Evolutionary conservation across 2,329 filamentous ascomycete genomes (phyloP).

Genomic region (Sarocladiaceae sp.): DNA sequence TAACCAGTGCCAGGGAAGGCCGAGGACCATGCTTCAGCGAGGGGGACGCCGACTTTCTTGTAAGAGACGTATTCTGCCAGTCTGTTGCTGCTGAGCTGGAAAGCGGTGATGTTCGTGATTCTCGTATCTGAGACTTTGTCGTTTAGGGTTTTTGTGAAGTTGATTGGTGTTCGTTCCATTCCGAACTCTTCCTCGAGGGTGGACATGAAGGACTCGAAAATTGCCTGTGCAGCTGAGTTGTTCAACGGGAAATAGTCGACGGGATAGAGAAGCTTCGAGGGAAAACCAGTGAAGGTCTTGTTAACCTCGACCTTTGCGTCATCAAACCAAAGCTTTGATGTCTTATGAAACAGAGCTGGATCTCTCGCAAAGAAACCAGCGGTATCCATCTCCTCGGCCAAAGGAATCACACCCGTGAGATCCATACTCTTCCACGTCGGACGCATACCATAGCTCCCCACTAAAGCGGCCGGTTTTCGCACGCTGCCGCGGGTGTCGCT

Average conservation of each 20-base stretch:
- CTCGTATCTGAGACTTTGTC: conserved; percentile 1
- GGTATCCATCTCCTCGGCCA: conserved; percentile 13
- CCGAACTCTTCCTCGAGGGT: neutral
- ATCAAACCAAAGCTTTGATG: conserved; percentile 7
- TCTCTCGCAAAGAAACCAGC: conserved; percentile 13
- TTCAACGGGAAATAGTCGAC: conserved; percentile 11
- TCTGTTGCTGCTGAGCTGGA: conserved; percentile 11
- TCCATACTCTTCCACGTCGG: conserved; percentile 13
- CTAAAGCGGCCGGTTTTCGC: conserved; percentile 12
- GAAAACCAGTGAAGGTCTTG: conserved; percentile 6
- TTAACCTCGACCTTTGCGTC: neutral
- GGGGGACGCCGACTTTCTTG: conserved; percentile 5
- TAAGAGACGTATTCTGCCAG: conserved; percentile 12
- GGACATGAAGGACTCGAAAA: conserved; percentile 11
- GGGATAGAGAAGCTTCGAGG: conserved; percentile 7
- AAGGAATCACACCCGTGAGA: conserved; percentile 12
- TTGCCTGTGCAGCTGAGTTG: conserved; percentile 10
- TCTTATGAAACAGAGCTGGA: conserved; percentile 11
- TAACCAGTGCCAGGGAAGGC: conserved; percentile 10
- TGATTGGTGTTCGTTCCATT: neutral
- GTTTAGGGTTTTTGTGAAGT: conserved; percentile 5
- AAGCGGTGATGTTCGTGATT: conserved; percentile 10
- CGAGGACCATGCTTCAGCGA: conserved; percentile 5
- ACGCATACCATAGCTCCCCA: conserved; percentile 14
- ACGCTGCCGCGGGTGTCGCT: conserved; percentile 15